These are phyloP conservation scores for Maudiozyma turicensis DNA, from an alignment of 805 yeast genomes.

Conservation along the genomic window DNA sequence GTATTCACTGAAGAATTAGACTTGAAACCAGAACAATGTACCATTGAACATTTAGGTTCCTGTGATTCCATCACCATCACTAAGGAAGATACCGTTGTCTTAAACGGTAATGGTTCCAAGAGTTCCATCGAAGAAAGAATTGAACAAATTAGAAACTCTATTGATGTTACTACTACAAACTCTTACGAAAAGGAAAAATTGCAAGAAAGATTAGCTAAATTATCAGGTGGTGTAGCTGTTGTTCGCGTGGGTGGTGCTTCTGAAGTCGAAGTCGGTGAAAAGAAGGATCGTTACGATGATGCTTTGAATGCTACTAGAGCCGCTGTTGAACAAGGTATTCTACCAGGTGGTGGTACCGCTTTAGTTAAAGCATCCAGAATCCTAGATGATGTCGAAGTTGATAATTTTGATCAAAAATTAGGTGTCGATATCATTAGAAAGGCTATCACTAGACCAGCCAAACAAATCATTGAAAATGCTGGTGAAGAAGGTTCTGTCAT, in stretches of 20 bases:
- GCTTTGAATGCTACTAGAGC: constrained; percentile 98
- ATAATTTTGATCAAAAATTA: constrained; percentile 90
- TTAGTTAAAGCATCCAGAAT: constrained; percentile 80
- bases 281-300: constrained; percentile 98
- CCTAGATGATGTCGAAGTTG: constrained; percentile 60
- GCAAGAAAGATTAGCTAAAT: constrained; percentile 94
- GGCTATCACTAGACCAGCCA: constrained; percentile 92
- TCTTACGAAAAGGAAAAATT: constrained; percentile 95
- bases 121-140: constrained; percentile 75
- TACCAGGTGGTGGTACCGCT: constrained; percentile 99
- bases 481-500: constrained; percentile 97
- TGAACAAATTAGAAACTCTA: constrained; percentile 82
- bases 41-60: constrained; percentile 80
- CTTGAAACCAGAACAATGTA: constrained; percentile 90
- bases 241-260: constrained; percentile 95
- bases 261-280: constrained; percentile 97
- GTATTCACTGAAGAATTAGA: constrained; percentile 81
- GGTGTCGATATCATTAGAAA: constrained; percentile 90
- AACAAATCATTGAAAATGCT: constrained; percentile 90
- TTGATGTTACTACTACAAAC: constrained; percentile 58
- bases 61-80: constrained; percentile 88
- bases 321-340: constrained; percentile 96
- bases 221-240: constrained; percentile 97
- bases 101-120: constrained; percentile 87
- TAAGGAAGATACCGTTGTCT: constrained; percentile 88